Percentiles rank a stretch among this genome's conserved stretches.
Conservation (phyloP, 2,329 filamentous ascomycete species). For the Alternaria rosae region DNA sequence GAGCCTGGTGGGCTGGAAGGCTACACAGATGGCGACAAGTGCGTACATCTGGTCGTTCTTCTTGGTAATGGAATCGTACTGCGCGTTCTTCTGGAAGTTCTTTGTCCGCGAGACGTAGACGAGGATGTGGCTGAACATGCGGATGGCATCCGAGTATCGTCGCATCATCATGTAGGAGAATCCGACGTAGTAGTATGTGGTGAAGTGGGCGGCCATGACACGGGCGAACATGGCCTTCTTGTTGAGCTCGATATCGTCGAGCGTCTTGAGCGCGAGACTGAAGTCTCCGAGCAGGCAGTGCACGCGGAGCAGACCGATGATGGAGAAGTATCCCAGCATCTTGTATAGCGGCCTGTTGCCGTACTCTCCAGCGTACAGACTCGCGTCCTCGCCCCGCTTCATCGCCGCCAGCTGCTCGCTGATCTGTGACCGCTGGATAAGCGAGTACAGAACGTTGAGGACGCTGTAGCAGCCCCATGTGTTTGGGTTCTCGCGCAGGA, state of each 20-base stretch:
- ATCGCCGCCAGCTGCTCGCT: constrained; percentile 95
- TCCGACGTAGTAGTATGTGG: constrained; percentile 99
- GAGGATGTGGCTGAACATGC: constrained; percentile 99
- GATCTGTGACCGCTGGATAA: constrained; percentile 98
- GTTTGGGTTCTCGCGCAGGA: constrained; percentile 95
- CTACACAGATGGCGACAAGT: constrained; percentile 97
- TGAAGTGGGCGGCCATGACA: constrained; percentile 99
- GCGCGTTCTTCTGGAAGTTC: constrained; percentile 99
- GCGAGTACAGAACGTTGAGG: constrained; percentile 97
- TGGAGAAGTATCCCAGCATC: constrained; percentile 99
- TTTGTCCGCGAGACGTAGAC: constrained; percentile 98
- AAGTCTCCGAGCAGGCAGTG: constrained; percentile 98
- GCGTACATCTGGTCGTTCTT: constrained; percentile 99
- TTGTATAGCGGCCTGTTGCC: constrained; percentile 93
- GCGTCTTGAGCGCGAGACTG: constrained; percentile 95
- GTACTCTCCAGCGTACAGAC: constrained; percentile 90
- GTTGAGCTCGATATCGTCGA: constrained; percentile 99
- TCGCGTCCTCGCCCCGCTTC: constrained; percentile 90
- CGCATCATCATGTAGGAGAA: constrained; percentile 99
- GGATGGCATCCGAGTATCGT: constrained; percentile 97
- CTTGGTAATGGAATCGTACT: constrained; percentile 99
- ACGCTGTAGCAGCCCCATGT: constrained; percentile 99
- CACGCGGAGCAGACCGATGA: constrained; percentile 94
- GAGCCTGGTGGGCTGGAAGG: constrained; percentile 94
- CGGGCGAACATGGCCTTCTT: constrained; percentile 99